Evolutionary conservation across 768 basidiomycete species (phyloP).

Genomic region (Boletus vinaceobasis): DNA sequence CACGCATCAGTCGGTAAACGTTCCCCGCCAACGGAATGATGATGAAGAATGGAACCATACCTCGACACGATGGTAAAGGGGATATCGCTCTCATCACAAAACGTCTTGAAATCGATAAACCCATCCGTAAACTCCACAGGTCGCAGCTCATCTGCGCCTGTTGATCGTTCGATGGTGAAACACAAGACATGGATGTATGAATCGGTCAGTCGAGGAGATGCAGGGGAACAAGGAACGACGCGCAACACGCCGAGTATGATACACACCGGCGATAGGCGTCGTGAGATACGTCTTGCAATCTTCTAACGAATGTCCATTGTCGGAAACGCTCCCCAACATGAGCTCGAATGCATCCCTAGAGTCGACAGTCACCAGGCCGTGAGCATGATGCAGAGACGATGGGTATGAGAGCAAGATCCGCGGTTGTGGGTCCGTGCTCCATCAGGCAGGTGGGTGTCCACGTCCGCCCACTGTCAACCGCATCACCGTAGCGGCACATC

Average conservation of each 20-base stretch:
- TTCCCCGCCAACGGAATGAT: conserved; percentile 5
- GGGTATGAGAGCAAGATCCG: conserved; percentile 7
- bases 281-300: conserved; percentile 76
- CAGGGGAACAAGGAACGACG: not conserved
- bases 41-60: conserved; percentile 35
- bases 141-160: conserved; percentile 11
- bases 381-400: conserved; percentile 6
- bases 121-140: conserved; percentile 37
- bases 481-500: not conserved
- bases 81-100: conserved; percentile 75
- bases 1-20: not conserved
- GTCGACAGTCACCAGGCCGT: conserved; percentile 14
- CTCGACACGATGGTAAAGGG: conserved; percentile 94
- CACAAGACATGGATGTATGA: not conserved
- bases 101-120: conserved; percentile 83
- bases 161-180: not conserved
- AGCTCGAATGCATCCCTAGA: conserved; percentile 80
- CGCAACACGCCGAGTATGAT: not conserved
- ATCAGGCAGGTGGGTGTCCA: not conserved
- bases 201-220: not conserved
- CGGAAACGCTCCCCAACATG: conserved; percentile 79
- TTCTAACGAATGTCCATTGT: conserved; percentile 77
- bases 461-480: not conserved
- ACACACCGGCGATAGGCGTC: conserved; percentile 49
- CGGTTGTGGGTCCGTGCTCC: not conserved